Evolutionary conservation across 371 early-diverging fungal species (phyloP).

Genomic region (Mortierella sp.): DNA sequence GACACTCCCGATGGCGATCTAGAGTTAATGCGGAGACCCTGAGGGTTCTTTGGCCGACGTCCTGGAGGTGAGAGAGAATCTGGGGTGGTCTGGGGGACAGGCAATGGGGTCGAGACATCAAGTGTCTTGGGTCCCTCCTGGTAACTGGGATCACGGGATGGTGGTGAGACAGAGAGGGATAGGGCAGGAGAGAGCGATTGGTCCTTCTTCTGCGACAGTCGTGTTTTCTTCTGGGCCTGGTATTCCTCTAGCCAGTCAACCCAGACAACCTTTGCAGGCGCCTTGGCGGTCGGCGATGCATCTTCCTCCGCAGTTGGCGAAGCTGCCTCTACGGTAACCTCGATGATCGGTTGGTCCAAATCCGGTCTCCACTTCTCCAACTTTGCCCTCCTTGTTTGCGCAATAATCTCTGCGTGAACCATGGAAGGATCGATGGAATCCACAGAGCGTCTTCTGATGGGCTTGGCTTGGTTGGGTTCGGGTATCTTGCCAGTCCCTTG

Average conservation of each 20-base stretch:
- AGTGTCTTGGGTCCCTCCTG: conserved; percentile 12
- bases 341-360: conserved; percentile 24
- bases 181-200: conserved; percentile 39
- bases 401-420: conserved; percentile 57
- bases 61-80: conserved; percentile 33
- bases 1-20: conserved; percentile 51
- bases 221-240: conserved; percentile 43
- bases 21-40: conserved; percentile 38
- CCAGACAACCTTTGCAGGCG: conserved; percentile 58
- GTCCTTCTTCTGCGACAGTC: conserved; percentile 34
- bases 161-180: conserved; percentile 42
- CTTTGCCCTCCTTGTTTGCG: conserved; percentile 53
- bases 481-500: conserved; percentile 53
- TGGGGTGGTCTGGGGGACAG: conserved; percentile 11
- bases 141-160: conserved; percentile 22
- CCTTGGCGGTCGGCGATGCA: background rate
- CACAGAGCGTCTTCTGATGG: conserved; percentile 54
- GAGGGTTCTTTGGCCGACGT: conserved; percentile 30
- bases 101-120: conserved; percentile 10
- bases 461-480: conserved; percentile 40
- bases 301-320: background rate
- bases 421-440: conserved; percentile 58
- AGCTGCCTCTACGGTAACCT: conserved; percentile 1
- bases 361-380: conserved; percentile 56
- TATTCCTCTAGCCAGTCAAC: conserved; percentile 68